phyloP scores from a whole-genome alignment of 2,329 filamentous ascomycete species.

The Aspergillus proliferans region DNA sequence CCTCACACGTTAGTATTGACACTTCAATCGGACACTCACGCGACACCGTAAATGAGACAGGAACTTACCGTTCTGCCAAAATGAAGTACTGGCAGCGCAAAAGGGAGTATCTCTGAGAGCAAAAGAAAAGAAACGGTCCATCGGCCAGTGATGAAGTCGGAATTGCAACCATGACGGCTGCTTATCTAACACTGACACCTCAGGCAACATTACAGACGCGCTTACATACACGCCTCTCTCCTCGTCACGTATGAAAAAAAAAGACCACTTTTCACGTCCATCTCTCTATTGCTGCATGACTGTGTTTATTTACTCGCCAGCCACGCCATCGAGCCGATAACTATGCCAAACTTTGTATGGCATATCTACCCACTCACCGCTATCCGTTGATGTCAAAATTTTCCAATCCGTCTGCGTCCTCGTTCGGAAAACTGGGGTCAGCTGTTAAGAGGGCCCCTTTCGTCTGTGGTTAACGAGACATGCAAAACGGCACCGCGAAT shows the following conservation, averaged over 20 bases:
- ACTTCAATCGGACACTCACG: not conserved
- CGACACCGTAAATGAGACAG: not conserved
- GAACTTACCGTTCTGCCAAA: slow-evolving; percentile 23
- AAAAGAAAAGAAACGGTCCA: slow-evolving; percentile 11
- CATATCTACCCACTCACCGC: slow-evolving; percentile 22
- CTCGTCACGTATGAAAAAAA: slow-evolving; percentile 31
- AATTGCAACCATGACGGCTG: slow-evolving; percentile 20
- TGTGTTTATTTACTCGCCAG: slow-evolving; percentile 30
- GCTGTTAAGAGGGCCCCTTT: slow-evolving; percentile 36
- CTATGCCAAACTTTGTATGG: slow-evolving; percentile 39
- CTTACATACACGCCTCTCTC: slow-evolving; percentile 26
- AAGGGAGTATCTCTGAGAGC: slow-evolving; percentile 1
- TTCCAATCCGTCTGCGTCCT: slow-evolving; percentile 28
- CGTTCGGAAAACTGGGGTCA: slow-evolving; percentile 43
- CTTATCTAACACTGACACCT: slow-evolving; percentile 14
- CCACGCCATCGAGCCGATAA: slow-evolving; percentile 38
- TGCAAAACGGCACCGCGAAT: slow-evolving; percentile 42
- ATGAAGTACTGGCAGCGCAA: slow-evolving; percentile 12
- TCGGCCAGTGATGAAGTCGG: slow-evolving; percentile 20
- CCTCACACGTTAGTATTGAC: slow-evolving; percentile 15
- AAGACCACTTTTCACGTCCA: slow-evolving; percentile 33
- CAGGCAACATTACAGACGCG: slow-evolving; percentile 17
- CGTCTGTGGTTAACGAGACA: slow-evolving; percentile 36
- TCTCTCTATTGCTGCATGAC: slow-evolving; percentile 15
- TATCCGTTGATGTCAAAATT: slow-evolving; percentile 38